Conservation (phyloP, 1,284 basidiomycete genomes). For the Xerocomus nothofagi region DNA sequence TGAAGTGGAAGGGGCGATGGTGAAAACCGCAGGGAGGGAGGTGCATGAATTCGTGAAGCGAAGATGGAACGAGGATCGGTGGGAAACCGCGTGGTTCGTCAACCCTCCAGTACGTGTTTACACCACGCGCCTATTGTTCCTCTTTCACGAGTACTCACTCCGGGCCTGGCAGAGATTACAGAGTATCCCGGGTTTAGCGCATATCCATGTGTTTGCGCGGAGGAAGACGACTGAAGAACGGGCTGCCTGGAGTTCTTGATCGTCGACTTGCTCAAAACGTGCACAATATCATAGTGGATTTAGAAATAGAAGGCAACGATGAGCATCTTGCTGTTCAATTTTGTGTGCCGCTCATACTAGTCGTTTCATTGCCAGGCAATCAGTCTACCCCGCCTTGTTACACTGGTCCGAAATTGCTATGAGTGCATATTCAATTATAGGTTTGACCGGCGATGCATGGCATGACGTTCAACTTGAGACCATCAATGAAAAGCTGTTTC, state of each 20-base stretch:
- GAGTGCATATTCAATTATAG: no score
- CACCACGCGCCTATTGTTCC: neutral
- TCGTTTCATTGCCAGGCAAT: neutral
- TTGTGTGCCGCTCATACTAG: neutral
- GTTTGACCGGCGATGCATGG: no score
- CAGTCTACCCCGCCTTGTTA: neutral
- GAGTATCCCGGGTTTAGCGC: conserved; percentile 74
- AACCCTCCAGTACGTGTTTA: conserved; percentile 69
- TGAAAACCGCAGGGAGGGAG: conserved; percentile 53
- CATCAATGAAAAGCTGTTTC: no score
- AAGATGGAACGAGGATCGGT: conserved; percentile 64
- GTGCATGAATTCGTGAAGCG: conserved; percentile 60
- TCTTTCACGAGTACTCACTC: neutral
- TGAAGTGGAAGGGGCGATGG: conserved; percentile 51
- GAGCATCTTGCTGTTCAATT: neutral
- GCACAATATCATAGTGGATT: neutral
- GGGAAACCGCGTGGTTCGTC: conserved; percentile 87
- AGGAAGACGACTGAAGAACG: conserved; percentile 40
- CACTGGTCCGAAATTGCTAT: neutral
- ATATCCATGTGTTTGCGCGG: conserved; percentile 78
- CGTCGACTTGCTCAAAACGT: neutral
- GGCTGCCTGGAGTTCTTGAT: conserved; percentile 18
- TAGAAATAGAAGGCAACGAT: conserved; percentile 7
- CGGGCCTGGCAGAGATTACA: conserved; percentile 59
- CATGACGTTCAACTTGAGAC: neutral